phyloP scores from a whole-genome alignment of 768 basidiomycete genomes.

The Kwoniella bestiolae region DNA sequence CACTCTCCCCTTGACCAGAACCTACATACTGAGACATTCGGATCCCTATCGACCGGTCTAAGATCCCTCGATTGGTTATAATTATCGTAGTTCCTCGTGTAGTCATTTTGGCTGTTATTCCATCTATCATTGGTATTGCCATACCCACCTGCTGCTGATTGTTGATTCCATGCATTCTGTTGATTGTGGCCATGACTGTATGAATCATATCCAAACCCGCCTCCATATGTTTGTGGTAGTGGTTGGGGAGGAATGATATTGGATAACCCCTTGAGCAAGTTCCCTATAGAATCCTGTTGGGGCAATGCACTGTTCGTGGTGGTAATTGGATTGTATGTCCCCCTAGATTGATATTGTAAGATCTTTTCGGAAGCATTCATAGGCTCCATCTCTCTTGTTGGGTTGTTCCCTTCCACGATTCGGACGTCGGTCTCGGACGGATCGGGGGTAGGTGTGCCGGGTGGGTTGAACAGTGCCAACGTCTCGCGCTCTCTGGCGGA shows the following conservation, averaged over 20 bases:
- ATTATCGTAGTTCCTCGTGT: conserved; percentile 10
- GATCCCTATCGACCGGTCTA: conserved; percentile 15
- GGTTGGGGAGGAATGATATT: conserved; percentile 1
- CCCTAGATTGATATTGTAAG: conserved; percentile 7
- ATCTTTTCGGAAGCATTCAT: conserved; percentile 5
- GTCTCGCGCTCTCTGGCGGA: conserved; percentile 41
- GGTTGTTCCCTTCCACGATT: conserved; percentile 1
- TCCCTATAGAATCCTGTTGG: conserved; percentile 2
- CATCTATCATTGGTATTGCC: conserved; percentile 1
- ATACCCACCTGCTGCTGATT: no score
- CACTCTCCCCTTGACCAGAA: conserved; percentile 28
- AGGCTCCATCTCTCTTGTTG: conserved; percentile 7
- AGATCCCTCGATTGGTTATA: neutral
- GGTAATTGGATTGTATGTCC: neutral
- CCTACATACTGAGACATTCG: conserved; percentile 8
- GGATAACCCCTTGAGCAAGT: conserved; percentile 7
- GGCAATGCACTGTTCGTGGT: neutral
- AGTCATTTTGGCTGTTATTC: neutral
- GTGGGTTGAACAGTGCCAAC: conserved; percentile 32
- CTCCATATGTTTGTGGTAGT: neutral
- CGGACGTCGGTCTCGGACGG: conserved; percentile 14
- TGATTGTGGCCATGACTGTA: neutral
- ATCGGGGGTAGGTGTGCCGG: conserved; percentile 18
- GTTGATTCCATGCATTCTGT: no score
- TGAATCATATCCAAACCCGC: neutral